Base-by-base conservation (phyloP, 306 rosid genomes). In the Casuarina glauca region DNA sequence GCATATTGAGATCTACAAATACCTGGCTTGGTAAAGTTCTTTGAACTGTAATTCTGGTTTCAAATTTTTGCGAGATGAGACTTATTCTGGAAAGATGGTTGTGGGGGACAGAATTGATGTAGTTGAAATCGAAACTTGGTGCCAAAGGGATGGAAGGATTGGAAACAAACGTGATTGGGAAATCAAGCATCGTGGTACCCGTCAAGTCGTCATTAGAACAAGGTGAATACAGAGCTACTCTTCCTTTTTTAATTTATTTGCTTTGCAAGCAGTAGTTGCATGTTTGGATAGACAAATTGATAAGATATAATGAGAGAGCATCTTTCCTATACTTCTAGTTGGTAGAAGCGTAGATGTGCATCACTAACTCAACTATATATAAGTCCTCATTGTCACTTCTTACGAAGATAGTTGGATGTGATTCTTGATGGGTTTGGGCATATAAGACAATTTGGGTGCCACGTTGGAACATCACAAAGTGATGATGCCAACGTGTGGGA, bases 151-250 rank as follows among this genome's bases (percentile, higher is more conserved):
- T 71, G 97, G 99, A 51, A 89, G 96, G 85, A 92, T 88, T 72
- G 99, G 97, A 83, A 90, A 91, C 32, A 89, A 97, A 81, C 97
- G 97, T 66, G 97, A 95, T 82, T 95, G 93, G 91, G 90, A 93
- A 74, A 64, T 91, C 49, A 95, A 88, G 83, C 96, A 95, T 82
- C 50, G 81, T 69, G 91, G 88, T 76, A 89, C 90, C 10, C 81
- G 84, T 80, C 81, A 89, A 87, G 90, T 95, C 55, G 91, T 95
- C 82, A 97, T 97, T 82, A 85, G 97, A 88, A 97, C 99, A 64
- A 95, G 99, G 96, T 95, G 61, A 51, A 32, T 49, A 9, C 38
- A 55, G 12, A 55, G 69, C 8, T 41, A 11, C 15, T 20, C 44
- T 43, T 11, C 35, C 41, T 9, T 67, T 42, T 62, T 12, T 36